Evolutionary conservation across 768 basidiomycete species (phyloP).

Genomic region (Boletellus sp.): DNA sequence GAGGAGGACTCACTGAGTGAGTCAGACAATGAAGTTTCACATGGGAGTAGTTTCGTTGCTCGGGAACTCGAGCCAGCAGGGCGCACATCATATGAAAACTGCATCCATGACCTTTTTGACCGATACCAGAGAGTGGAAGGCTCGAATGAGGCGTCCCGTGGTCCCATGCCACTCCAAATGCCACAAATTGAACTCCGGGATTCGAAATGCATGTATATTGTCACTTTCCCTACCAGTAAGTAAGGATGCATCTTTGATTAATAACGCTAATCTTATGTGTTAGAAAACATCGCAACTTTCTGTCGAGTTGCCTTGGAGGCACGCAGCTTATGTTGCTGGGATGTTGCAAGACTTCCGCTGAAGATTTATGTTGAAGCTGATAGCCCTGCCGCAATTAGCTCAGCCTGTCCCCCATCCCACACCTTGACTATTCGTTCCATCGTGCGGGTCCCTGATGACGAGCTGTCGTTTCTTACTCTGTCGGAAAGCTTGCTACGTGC

Average conservation of each 20-base stretch:
- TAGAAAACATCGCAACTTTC: background rate
- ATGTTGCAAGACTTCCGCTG: background rate
- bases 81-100: background rate
- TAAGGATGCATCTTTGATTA: background rate
- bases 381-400: background rate
- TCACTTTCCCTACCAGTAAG: too few species aligned
- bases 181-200: background rate
- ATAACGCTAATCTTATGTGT: background rate
- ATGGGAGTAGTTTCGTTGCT: background rate
- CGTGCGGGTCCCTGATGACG: background rate
- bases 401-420: background rate
- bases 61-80: background rate
- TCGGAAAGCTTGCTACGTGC: background rate
- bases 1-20: background rate
- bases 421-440: background rate
- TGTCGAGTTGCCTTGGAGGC: background rate
- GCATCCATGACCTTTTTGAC: background rate
- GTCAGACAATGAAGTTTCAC: background rate
- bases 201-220: background rate
- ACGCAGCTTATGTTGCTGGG: background rate
- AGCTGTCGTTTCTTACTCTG: background rate
- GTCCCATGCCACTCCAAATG: background rate
- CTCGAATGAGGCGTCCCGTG: background rate
- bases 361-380: background rate
- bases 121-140: background rate